A percentile compares a stretch with the other conserved stretches of the same genome.
Conservation (phyloP, 1,139 yeast genomes). For the Yamadazyma dushanensis region DNA sequence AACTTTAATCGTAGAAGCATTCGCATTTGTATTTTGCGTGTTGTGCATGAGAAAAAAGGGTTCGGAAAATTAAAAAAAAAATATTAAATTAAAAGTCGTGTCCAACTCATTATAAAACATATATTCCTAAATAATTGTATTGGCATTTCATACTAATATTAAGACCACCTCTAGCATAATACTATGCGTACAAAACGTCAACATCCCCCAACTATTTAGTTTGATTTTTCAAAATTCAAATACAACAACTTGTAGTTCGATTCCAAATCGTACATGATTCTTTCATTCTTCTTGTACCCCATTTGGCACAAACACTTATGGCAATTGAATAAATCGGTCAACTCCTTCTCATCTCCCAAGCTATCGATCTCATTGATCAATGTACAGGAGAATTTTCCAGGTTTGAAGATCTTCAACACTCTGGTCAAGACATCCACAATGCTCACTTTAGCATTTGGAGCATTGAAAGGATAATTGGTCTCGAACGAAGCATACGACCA, state of each 20-base stretch:
- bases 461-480: slow-evolving; percentile 66
- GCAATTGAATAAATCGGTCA: slow-evolving; percentile 30
- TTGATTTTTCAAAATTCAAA: slow-evolving; percentile 39
- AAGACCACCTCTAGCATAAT: slow-evolving; percentile 20
- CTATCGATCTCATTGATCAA: slow-evolving; percentile 46
- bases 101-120: slow-evolving; percentile 2
- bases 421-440: slow-evolving; percentile 54
- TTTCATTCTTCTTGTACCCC: slow-evolving; percentile 66
- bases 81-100: no score
- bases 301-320: slow-evolving; percentile 33
- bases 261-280: slow-evolving; percentile 67
- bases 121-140: slow-evolving; percentile 15
- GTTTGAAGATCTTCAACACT: slow-evolving; percentile 67
- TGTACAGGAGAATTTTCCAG: slow-evolving; percentile 76
- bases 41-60: no score
- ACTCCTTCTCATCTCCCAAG: slow-evolving; percentile 13
- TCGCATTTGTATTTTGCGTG: no score
- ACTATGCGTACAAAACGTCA: slow-evolving; percentile 9
- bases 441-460: slow-evolving; percentile 25
- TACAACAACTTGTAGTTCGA: slow-evolving; percentile 49
- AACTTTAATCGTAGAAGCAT: no score
- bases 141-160: slow-evolving; percentile 11
- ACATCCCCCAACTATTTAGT: slow-evolving; percentile 19
- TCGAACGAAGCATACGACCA: slow-evolving; percentile 98
- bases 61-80: no score